Evolutionary conservation across 768 basidiomycete species (phyloP).

Genomic region (Sutorius australiensis): DNA sequence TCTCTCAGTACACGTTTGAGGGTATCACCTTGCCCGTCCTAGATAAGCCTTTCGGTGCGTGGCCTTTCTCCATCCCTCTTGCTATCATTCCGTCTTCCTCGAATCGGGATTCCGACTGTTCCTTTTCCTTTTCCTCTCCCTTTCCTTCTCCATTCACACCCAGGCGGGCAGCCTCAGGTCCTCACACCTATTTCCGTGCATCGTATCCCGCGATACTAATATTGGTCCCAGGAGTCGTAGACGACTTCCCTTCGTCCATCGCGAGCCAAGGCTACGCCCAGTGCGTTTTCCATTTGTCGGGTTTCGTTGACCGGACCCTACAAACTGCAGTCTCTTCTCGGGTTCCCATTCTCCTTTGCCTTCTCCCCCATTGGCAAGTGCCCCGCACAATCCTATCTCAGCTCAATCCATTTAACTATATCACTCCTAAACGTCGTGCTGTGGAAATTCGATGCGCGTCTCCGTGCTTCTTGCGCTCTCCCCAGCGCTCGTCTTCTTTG

Average conservation of each 20-base stretch:
- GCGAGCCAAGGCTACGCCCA: slow-evolving; percentile 16
- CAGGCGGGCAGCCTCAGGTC: background rate
- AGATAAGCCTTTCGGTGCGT: slow-evolving; percentile 15
- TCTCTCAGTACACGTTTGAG: background rate
- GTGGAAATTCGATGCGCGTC: slow-evolving; percentile 23
- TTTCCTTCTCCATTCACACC: background rate
- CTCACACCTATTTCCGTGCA: slow-evolving; percentile 7
- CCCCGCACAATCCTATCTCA: background rate
- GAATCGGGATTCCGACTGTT: background rate
- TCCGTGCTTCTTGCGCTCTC: slow-evolving; percentile 29
- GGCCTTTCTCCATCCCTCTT: background rate
- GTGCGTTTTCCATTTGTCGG: slow-evolving; percentile 13
- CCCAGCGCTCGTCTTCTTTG: slow-evolving; percentile 26
- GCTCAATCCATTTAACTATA: background rate
- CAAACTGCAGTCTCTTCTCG: slow-evolving; percentile 9
- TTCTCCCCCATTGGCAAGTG: background rate
- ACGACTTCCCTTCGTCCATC: slow-evolving; percentile 6
- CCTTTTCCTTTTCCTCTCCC: background rate
- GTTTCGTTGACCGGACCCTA: slow-evolving; percentile 24
- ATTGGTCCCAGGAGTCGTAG: slow-evolving; percentile 4
- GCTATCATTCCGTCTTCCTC: background rate
- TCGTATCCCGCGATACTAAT: slow-evolving; percentile 7
- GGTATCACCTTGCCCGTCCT: background rate
- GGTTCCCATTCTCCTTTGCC: slow-evolving; percentile 11
- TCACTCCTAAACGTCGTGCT: slow-evolving; percentile 1